Evolutionary conservation across 2,329 filamentous ascomycete genomes (phyloP).

Genomic region (Calonectria hongkongensis): DNA sequence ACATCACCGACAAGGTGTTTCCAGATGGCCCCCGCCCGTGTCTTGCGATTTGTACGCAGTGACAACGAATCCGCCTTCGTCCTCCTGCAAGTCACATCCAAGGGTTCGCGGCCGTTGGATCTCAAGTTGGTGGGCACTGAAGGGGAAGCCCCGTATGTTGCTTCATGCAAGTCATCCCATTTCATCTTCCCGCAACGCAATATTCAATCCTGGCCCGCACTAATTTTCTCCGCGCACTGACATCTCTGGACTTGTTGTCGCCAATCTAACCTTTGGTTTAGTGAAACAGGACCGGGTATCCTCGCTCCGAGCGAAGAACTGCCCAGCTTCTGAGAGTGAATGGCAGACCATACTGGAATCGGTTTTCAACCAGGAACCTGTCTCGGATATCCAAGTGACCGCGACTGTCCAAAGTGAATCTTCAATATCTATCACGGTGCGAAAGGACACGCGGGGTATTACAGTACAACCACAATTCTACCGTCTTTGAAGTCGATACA

Average conservation of each 20-base stretch:
- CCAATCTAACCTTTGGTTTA: conserved; percentile 56
- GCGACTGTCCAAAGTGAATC: conserved; percentile 74
- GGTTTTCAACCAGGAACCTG: conserved; percentile 71
- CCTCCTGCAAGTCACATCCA: conserved; percentile 75
- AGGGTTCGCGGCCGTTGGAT: conserved; percentile 73
- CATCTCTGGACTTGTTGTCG: conserved; percentile 37
- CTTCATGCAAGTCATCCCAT: conserved; percentile 70
- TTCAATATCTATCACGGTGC: conserved; percentile 76
- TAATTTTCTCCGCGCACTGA: conserved; percentile 46
- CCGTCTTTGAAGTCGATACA: conserved; percentile 38
- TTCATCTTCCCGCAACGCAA: conserved; percentile 41
- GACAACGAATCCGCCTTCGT: conserved; percentile 73
- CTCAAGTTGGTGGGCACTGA: conserved; percentile 82
- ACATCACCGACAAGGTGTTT: conserved; percentile 36
- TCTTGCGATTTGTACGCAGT: conserved; percentile 77
- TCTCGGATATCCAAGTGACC: conserved; percentile 74
- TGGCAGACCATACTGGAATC: conserved; percentile 78
- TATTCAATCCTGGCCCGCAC: conserved; percentile 43
- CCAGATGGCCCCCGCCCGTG: conserved; percentile 54
- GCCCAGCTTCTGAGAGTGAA: conserved; percentile 75
- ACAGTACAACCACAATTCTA: conserved; percentile 69
- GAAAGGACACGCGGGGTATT: conserved; percentile 80
- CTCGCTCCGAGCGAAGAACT: conserved; percentile 72
- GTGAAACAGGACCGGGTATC: conserved; percentile 75
- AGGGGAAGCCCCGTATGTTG: conserved; percentile 75